Evolutionary conservation across 139 green algal species (phyloP).

Genomic region (Microglena sp.): DNA sequence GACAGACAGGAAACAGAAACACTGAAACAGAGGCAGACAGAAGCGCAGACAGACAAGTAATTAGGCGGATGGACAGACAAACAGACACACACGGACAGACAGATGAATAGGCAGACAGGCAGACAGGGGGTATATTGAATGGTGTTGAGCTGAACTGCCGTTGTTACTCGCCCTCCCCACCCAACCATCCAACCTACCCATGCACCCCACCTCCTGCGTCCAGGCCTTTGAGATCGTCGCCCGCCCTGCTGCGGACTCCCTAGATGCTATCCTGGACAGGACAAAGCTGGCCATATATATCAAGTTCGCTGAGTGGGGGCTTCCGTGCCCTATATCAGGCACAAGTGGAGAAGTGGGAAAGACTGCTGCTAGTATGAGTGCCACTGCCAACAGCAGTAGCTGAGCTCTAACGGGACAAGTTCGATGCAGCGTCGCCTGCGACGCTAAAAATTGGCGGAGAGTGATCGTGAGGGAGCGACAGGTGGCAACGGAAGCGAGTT

Average conservation of each 20-base stretch:
- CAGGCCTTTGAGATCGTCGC: slow-evolving; percentile 78
- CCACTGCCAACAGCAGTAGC: no score
- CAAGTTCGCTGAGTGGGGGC: slow-evolving; percentile 66
- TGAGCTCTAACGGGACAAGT: no score
- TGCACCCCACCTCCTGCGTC: neutral
- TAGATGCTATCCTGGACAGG: slow-evolving; percentile 59
- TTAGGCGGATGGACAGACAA: neutral
- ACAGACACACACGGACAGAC: neutral
- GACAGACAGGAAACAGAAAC: no score
- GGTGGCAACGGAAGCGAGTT: no score
- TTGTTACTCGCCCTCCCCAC: neutral
- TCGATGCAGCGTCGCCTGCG: no score
- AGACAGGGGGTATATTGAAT: no score
- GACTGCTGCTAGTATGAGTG: no score
- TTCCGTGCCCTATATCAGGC: slow-evolving; percentile 86
- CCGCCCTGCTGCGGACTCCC: slow-evolving; percentile 79
- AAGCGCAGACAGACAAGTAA: neutral
- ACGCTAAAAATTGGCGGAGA: no score
- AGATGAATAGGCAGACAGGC: neutral
- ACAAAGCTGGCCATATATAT: slow-evolving; percentile 87
- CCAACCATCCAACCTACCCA: neutral
- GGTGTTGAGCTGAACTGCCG: neutral
- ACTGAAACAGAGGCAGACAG: no score
- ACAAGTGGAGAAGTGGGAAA: no score
- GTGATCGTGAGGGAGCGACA: no score